Conservation (phyloP, 345 rosid genomes). For the Gossypium stocksii region DNA sequence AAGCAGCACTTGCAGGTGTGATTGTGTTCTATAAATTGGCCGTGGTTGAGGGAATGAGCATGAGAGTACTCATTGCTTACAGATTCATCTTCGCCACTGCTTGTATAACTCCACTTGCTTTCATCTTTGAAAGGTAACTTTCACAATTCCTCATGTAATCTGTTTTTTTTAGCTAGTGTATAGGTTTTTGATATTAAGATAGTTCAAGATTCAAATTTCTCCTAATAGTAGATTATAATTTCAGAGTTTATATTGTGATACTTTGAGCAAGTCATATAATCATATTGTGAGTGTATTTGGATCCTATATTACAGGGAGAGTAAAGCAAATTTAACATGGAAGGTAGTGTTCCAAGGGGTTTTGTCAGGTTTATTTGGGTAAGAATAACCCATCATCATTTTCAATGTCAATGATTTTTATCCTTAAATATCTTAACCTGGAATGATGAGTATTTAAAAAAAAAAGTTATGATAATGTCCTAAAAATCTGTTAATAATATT, state of each 20-base stretch:
- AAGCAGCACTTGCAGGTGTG: constrained; percentile 5
- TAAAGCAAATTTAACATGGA: background rate
- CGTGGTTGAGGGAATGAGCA: constrained; percentile 7
- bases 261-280: background rate
- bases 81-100: constrained; percentile 7
- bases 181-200: too few relatives aligned
- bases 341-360: background rate
- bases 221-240: background rate
- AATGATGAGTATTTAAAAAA: too few relatives aligned
- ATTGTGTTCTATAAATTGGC: background rate
- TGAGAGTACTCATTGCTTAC: background rate
- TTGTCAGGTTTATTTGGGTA: constrained; percentile 2
- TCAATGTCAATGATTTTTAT: background rate
- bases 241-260: background rate
- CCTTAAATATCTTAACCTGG: too few relatives aligned
- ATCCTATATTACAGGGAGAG: background rate
- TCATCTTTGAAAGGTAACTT: constrained; percentile 1
- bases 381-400: background rate
- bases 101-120: background rate
- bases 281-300: background rate
- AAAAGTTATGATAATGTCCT: too few relatives aligned
- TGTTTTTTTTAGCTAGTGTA: too few relatives aligned
- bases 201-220: too few relatives aligned
- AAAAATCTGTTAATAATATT: background rate
- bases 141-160: background rate